Percentiles rank a stretch among this genome's conserved stretches.
Conservation (phyloP, 2,329 filamentous ascomycete genomes). For the Trichoderma breve region DNA sequence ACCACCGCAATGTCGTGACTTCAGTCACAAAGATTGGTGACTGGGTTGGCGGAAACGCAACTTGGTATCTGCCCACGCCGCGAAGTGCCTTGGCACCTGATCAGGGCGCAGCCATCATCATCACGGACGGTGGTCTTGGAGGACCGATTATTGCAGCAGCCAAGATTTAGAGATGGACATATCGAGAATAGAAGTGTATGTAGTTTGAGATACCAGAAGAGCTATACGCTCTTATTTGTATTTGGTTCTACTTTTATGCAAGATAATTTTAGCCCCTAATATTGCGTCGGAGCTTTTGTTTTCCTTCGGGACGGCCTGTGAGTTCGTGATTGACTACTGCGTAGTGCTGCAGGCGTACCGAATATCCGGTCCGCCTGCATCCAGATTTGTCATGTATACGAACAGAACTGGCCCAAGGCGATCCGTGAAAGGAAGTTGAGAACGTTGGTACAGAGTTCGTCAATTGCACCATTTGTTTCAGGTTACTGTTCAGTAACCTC, state of each 20-base stretch:
- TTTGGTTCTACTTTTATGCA: neutral
- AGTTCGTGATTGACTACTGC: neutral
- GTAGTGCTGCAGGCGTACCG: neutral
- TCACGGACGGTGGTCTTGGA: constrained; percentile 10
- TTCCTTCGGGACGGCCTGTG: neutral
- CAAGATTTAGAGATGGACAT: constrained; percentile 2
- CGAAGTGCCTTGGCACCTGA: neutral
- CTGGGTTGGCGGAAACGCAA: constrained; percentile 5
- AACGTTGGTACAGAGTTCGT: neutral
- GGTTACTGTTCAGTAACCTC: neutral
- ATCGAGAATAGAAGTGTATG: neutral
- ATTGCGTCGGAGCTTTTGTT: neutral
- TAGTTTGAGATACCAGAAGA: constrained; percentile 7
- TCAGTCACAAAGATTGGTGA: constrained; percentile 12
- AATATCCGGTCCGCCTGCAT: neutral
- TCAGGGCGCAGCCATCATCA: constrained; percentile 4
- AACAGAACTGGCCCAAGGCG: neutral
- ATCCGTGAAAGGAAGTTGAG: neutral
- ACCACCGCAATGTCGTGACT: constrained; percentile 7
- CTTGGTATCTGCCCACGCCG: constrained; percentile 1
- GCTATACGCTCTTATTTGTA: neutral
- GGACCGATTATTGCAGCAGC: constrained; percentile 9
- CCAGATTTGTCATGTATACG: neutral
- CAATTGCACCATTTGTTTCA: neutral
- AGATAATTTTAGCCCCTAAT: neutral